Evolutionary conservation across 441 rosid genomes (phyloP).

Genomic region (Arabidopsis hybrid): DNA sequence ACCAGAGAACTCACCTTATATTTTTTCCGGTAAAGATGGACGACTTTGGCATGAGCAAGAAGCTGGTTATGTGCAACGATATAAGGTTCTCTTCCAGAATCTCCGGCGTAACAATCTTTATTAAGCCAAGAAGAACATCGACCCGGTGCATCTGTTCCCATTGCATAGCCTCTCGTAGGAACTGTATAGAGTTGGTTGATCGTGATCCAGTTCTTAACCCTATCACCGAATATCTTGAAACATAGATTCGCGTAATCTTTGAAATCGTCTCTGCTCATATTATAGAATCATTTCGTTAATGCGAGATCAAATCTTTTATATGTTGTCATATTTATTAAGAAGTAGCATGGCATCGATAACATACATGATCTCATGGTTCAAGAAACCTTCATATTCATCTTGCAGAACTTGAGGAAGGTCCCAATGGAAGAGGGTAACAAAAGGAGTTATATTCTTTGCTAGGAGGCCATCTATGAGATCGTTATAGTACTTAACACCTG

Average conservation of each 20-base stretch:
- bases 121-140: constrained; percentile 48
- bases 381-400: constrained; percentile 44
- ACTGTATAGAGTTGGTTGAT: constrained; percentile 39
- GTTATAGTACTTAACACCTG: constrained; percentile 27
- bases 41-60: constrained; percentile 45
- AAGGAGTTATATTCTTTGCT: constrained; percentile 32
- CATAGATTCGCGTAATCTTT: constrained; percentile 47
- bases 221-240: constrained; percentile 48
- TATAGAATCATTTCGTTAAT: constrained; percentile 2
- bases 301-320: background rate
- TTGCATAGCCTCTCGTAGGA: constrained; percentile 38
- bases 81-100: constrained; percentile 45
- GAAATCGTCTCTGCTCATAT: constrained; percentile 38
- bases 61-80: constrained; percentile 39
- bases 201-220: constrained; percentile 50
- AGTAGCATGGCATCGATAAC: background rate
- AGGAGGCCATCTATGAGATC: constrained; percentile 26
- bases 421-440: constrained; percentile 44
- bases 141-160: constrained; percentile 40
- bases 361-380: constrained; percentile 32
- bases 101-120: constrained; percentile 39
- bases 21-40: constrained; percentile 22
- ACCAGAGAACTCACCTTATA: constrained; percentile 29
- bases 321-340: constrained; percentile 4
- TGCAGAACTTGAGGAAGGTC: constrained; percentile 44